Conservation (phyloP, 306 rosid genomes). For the Citrullus mucosospermus region DNA sequence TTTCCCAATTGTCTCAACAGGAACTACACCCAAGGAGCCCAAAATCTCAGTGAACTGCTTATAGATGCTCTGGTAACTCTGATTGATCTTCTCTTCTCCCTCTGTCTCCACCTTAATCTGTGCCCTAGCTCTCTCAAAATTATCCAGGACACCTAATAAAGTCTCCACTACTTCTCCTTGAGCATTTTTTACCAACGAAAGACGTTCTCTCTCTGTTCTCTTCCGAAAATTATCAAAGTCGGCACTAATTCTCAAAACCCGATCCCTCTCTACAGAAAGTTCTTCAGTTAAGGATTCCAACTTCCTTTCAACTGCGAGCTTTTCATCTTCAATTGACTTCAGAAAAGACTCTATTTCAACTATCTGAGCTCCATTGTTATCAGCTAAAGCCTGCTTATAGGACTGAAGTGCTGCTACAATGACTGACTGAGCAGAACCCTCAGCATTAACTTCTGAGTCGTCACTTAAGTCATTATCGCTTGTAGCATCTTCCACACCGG, state of each 20-base stretch:
- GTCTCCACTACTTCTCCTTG: constrained; percentile 90
- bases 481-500: constrained; percentile 27
- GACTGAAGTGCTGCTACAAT: constrained; percentile 36
- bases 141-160: constrained; percentile 67
- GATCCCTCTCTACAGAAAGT: constrained; percentile 42
- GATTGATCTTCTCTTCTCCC: constrained; percentile 80
- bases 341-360: constrained; percentile 58
- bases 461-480: constrained; percentile 21
- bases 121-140: constrained; percentile 88
- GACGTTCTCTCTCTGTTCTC: constrained; percentile 88
- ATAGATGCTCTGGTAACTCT: constrained; percentile 85
- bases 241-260: constrained; percentile 80
- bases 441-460: constrained; percentile 27
- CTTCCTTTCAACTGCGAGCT: constrained; percentile 35
- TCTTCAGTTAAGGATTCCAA: constrained; percentile 48
- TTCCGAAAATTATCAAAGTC: constrained; percentile 94
- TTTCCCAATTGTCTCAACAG: constrained; percentile 70
- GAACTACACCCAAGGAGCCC: constrained; percentile 60
- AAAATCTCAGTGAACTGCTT: constrained; percentile 79
- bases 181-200: constrained; percentile 70
- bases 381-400: constrained; percentile 66
- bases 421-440: constrained; percentile 41
- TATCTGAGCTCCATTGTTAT: constrained; percentile 48
- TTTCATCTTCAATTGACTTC: constrained; percentile 65
- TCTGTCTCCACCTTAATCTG: constrained; percentile 87